Conservation (phyloP, 164 flowering plant genomes). For the Platanus orientalis region DNA sequence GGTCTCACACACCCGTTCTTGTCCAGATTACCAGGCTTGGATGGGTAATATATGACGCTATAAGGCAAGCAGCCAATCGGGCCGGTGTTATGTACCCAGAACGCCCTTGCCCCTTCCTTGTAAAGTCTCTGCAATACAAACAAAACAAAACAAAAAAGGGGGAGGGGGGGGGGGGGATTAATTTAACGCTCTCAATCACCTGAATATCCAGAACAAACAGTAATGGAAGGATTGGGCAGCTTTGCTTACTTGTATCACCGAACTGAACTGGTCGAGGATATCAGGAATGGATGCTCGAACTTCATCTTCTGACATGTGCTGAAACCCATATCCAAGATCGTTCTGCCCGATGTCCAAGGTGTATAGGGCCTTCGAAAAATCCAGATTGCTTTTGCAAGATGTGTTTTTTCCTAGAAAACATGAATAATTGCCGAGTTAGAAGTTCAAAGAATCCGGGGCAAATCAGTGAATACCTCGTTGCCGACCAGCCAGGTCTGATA, state of each 20-base stretch:
- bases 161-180: too few species aligned
- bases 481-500: too few species aligned
- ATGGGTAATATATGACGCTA: constrained; percentile 21
- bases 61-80: constrained; percentile 75
- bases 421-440: too few species aligned
- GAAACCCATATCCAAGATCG: constrained; percentile 46
- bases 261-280: constrained; percentile 31
- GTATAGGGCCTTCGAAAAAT: constrained; percentile 58
- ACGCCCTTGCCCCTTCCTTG: constrained; percentile 53
- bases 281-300: constrained; percentile 40
- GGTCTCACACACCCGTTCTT: constrained; percentile 49
- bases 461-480: too few species aligned
- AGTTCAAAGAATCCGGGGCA: too few species aligned
- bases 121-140: constrained; percentile 42
- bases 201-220: too few species aligned
- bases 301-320: constrained; percentile 23
- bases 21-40: constrained; percentile 36
- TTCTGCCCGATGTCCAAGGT: constrained; percentile 75
- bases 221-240: too few species aligned
- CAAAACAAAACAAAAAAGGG: not conserved
- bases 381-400: constrained; percentile 18
- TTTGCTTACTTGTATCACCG: constrained; percentile 41
- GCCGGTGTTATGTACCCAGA: constrained; percentile 82
- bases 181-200: too few species aligned
- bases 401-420: not conserved